Base-by-base conservation (phyloP, 1,139 yeast species). In the Magnusiomyces sp. region DNA sequence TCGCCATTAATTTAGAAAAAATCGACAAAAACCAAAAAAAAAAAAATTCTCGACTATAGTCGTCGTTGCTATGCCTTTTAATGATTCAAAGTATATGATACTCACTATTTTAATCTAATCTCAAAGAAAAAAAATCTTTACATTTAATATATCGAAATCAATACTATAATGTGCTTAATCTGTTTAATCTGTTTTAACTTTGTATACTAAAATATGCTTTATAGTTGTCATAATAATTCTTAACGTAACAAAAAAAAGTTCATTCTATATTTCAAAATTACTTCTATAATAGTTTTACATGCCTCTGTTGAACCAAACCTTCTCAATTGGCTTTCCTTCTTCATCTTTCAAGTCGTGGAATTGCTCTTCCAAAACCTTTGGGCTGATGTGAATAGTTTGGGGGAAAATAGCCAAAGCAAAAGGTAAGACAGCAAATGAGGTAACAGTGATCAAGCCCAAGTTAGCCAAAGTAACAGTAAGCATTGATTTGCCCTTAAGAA, bases 391-490 rank as follows among this genome's bases (percentile, higher is more conserved):
- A 61, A 87, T 81, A 62, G 84, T 79, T 68, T 90, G 97, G 4
- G 98, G 98, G 78, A 92, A 92, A 2, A 89, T 85, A 1, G 90
- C 98, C 62, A 92, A 73, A 0, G 98, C 97, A 71, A 92, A 87
- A 11, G 98, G 98, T 58, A 92, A 75, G 0, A 83, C 97, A 32
- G 79, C 81, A 59, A 92, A 82, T 2, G 96, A 83, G 1, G 97
- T 90, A 14, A 77, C 77, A 47, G 90, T 81, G 59, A 92, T 88
- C 58, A 92, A 72, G 13, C 95, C 97, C 48, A 92, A 73, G 62
- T 90, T 92, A 27, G 82, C 81, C 39, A 76, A 63, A 11, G 85
- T 81, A 59, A 84, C 89, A 5, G 79, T 71, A 27, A 81, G 73
- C 54, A 77, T 68, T 10, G 66, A 57, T 50, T 59, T 62, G 40